Conservation (phyloP, 768 basidiomycete species). For the Mycena sanguinolenta region DNA sequence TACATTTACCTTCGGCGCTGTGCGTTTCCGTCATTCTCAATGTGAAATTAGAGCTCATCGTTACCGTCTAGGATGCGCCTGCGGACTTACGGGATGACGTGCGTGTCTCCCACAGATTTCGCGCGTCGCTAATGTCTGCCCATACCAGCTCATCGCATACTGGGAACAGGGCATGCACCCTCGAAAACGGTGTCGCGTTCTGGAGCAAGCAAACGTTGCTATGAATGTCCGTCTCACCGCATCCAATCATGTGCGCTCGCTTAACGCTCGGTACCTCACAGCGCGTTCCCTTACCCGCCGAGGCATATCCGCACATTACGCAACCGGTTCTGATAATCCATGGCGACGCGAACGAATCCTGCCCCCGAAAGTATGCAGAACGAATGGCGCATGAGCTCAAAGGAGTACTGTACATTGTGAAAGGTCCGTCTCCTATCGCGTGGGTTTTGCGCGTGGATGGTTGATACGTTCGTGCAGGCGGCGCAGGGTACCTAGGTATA, state of each 20-base stretch:
- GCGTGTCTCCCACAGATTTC: slow-evolving; percentile 36
- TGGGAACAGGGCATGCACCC: slow-evolving; percentile 75
- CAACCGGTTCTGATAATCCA: slow-evolving; percentile 80
- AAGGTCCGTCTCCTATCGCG: slow-evolving; percentile 58
- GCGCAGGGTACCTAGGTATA: slow-evolving; percentile 66
- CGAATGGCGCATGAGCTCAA: slow-evolving; percentile 64
- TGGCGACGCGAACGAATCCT: slow-evolving; percentile 70
- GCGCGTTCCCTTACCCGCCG: slow-evolving; percentile 67
- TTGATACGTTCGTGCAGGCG: slow-evolving; percentile 54
- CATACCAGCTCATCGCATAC: slow-evolving; percentile 70
- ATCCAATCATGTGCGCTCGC: neutral
- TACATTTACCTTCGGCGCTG: slow-evolving; percentile 68
- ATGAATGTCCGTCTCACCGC: slow-evolving; percentile 64
- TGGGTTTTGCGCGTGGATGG: no score
- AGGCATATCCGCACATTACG: slow-evolving; percentile 64
- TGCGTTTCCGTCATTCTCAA: slow-evolving; percentile 46
- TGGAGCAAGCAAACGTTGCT: slow-evolving; percentile 68
- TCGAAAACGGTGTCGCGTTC: slow-evolving; percentile 60
- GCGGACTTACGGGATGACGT: slow-evolving; percentile 77
- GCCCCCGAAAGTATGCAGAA: slow-evolving; percentile 70
- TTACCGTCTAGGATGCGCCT: slow-evolving; percentile 56
- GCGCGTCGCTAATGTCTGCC: neutral
- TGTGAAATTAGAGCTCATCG: slow-evolving; percentile 18
- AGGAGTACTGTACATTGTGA: slow-evolving; percentile 68
- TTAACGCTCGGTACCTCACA: slow-evolving; percentile 42